These are phyloP conservation scores for Hippophae rhamnoides DNA, from an alignment of 306 rosid species.

Conservation along the genomic window DNA sequence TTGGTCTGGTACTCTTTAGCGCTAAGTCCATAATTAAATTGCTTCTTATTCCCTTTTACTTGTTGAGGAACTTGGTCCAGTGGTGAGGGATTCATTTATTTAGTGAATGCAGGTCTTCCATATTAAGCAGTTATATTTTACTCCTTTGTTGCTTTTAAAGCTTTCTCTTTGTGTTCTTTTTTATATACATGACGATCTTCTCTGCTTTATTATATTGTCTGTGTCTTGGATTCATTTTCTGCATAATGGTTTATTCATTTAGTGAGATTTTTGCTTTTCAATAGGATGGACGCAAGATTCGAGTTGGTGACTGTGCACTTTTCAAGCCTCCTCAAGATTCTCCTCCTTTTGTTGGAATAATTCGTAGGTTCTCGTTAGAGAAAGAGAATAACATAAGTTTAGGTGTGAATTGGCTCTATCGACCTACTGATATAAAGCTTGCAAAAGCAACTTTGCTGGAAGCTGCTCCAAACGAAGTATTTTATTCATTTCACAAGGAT, in stretches of 20 bases:
- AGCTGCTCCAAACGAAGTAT: conserved; percentile 72
- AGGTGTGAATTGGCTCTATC: conserved; percentile 78
- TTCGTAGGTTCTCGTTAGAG: conserved; percentile 33
- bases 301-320: conserved; percentile 79
- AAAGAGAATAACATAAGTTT: conserved; percentile 43
- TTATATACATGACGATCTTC: not conserved
- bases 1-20: no score
- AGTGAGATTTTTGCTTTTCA: no score
- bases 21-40: no score
- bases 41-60: no score
- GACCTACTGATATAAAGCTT: conserved; percentile 61
- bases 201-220: not conserved
- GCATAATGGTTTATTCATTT: not conserved
- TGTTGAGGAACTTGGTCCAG: no score
- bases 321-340: conserved; percentile 59
- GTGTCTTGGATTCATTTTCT: not conserved
- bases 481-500: conserved; percentile 85
- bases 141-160: not conserved
- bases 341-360: conserved; percentile 72
- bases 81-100: no score
- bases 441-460: conserved; percentile 53
- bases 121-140: no score
- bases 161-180: not conserved
- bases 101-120: no score
- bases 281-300: conserved; percentile 64